Evolutionary conservation across 306 rosid species (phyloP), one percentile per base, ranked within the genome.

Genomic region (Castanea sativa): DNA sequence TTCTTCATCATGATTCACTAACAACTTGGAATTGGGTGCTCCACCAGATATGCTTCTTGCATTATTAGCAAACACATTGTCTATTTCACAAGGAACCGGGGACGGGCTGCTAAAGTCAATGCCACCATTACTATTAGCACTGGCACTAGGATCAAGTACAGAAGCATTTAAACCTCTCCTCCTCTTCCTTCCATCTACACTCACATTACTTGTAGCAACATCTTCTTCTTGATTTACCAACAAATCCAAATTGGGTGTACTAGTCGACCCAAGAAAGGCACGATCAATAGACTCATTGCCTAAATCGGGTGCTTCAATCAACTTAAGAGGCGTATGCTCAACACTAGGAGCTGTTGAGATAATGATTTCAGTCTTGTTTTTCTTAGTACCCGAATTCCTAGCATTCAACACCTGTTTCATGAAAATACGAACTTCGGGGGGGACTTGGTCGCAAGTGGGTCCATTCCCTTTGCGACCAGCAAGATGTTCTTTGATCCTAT

Each of bases 401-500:
- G 41, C 97, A 87, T 88, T 93, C 74, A 94, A 82, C 78, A 97
- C 91, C 81, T 86, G 83, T 58, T 85, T 93, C 98, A 94, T 92
- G 73, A 72, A 41, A 71, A 70, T 64, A 85, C 89, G 85, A 81
- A 94, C 97, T 85, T 94, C 94, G 6, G 73, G 71, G 1, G 98
- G 98, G 9, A 94, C 98, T 11, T 86, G 77, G 5, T 76, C 76
- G 35, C 98, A 94, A 79, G 93, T 90, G 11, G 98, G 88, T 1
- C 97, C 97, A 90, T 92, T 94, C 55, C 94, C 97, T 84, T 92
- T 92, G 45, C 86, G 97, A 59, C 97, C 89, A 38, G 98, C 98
- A 56, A 94, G 92, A 71, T 94, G 97, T 80, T 92, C 98, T 82
- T 94, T 94, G 76, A 94, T 92, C 90, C 98, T 92, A 84, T 94